A percentile compares a stretch with the other conserved stretches of the same genome.
Evolutionary conservation across 805 yeast species (phyloP).

Genomic region (Starmerella stigmatis): DNA sequence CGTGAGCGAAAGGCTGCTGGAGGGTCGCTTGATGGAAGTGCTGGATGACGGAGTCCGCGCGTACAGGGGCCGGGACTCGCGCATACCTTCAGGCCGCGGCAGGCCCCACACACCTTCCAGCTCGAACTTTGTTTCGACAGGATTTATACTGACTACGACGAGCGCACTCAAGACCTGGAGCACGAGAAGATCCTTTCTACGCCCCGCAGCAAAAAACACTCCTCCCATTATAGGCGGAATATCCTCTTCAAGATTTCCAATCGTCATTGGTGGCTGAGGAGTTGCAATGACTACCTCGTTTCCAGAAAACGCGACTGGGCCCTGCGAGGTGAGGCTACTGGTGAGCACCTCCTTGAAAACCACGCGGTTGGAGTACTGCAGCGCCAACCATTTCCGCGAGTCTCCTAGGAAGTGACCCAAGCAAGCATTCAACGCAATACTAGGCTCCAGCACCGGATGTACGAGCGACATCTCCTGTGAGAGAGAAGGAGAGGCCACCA

Average conservation of each 20-base stretch:
- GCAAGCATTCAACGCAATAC: slow-evolving; percentile 18
- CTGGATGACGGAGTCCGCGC: no score
- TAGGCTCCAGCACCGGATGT: slow-evolving; percentile 18
- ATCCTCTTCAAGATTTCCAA: slow-evolving; percentile 11
- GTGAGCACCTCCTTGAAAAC: slow-evolving; percentile 7
- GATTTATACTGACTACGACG: slow-evolving; percentile 12
- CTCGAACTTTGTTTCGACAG: slow-evolving; percentile 12
- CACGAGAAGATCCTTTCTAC: slow-evolving; percentile 17
- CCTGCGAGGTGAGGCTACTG: not conserved
- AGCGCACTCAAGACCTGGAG: slow-evolving; percentile 12
- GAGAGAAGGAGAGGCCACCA: not conserved
- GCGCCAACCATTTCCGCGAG: slow-evolving; percentile 13
- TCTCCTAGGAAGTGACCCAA: slow-evolving; percentile 16
- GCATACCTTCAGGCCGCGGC: slow-evolving; percentile 1
- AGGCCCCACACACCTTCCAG: slow-evolving; percentile 21
- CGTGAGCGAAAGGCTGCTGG: not conserved
- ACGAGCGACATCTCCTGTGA: slow-evolving; percentile 15
- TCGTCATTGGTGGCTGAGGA: slow-evolving; percentile 20
- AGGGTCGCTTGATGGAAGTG: not conserved
- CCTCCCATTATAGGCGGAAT: slow-evolving; percentile 16
- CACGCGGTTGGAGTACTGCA: slow-evolving; percentile 19
- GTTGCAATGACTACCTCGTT: slow-evolving; percentile 12
- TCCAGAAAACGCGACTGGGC: not conserved
- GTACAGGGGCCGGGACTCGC: no score
- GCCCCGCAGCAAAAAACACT: slow-evolving; percentile 16